Conservation (phyloP, 352 stramenopile genomes). For the Phytophthora fragariaefolia region DNA sequence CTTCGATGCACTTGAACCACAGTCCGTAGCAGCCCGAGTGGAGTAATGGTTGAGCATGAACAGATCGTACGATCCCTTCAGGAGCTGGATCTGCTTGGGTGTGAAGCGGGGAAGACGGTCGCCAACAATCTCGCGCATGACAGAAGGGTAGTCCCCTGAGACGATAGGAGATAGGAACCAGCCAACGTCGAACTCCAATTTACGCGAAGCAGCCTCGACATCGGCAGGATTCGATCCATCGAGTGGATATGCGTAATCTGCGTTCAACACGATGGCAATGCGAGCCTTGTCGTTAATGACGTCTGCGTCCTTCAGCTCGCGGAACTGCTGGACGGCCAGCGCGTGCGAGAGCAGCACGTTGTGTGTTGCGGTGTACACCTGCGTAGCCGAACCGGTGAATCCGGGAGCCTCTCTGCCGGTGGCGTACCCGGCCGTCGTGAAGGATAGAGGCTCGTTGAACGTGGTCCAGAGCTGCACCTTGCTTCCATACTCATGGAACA, state of each 20-base stretch:
- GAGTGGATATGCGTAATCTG: constrained; percentile 81
- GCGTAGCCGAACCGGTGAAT: constrained; percentile 36
- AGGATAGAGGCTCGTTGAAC: constrained; percentile 92
- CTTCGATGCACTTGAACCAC: constrained; percentile 57
- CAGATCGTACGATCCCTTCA: constrained; percentile 92
- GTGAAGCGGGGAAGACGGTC: constrained; percentile 92
- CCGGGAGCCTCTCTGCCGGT: constrained; percentile 53
- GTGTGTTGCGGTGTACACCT: constrained; percentile 65
- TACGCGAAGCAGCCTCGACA: constrained; percentile 69
- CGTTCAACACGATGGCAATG: constrained; percentile 93
- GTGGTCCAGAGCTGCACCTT: constrained; percentile 94
- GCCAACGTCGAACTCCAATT: constrained; percentile 89
- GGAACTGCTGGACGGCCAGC: constrained; percentile 84
- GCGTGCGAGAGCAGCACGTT: constrained; percentile 91
- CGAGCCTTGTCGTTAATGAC: constrained; percentile 51
- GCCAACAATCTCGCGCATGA: constrained; percentile 88
- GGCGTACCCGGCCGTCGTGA: constrained; percentile 84
- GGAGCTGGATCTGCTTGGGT: constrained; percentile 59
- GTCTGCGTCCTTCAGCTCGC: constrained; percentile 61
- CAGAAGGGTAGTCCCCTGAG: constrained; percentile 89
- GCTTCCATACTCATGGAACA: constrained; percentile 90
- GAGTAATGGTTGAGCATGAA: constrained; percentile 97
- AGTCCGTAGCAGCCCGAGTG: constrained; percentile 67
- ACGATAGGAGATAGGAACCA: constrained; percentile 93
- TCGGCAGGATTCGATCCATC: constrained; percentile 59